Evolutionary conservation across 176 grass and related monocot species (phyloP).

Genomic region (Panicum miliaceum): DNA sequence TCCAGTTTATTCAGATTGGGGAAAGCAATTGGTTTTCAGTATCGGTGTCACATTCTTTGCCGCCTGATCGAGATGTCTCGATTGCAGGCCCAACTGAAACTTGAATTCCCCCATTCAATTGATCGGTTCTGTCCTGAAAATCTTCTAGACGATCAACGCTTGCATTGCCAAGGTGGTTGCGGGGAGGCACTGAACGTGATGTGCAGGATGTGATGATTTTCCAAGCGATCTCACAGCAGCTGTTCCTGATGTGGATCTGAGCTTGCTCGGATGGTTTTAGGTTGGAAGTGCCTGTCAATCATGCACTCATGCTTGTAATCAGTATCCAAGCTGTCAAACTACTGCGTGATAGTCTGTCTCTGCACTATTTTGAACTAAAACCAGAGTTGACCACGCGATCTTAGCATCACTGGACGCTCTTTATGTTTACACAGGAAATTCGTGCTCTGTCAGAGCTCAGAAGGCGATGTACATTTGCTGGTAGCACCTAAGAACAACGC

Average conservation of each 20-base stretch:
- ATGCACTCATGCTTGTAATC: slow-evolving; percentile 20
- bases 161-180: neutral
- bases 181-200: slow-evolving; percentile 2
- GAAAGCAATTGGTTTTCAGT: neutral
- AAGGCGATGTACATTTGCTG: neutral
- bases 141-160: neutral
- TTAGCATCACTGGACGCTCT: neutral
- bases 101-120: slow-evolving; percentile 1
- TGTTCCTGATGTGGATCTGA: slow-evolving; percentile 31
- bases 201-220: neutral
- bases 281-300: neutral
- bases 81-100: neutral
- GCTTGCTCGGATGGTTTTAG: neutral
- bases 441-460: neutral
- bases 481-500: neutral
- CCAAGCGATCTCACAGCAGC: neutral
- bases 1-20: slow-evolving; percentile 36
- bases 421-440: neutral
- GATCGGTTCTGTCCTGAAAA: neutral
- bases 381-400: slow-evolving; percentile 6
- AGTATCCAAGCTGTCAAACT: slow-evolving; percentile 15
- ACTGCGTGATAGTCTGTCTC: neutral
- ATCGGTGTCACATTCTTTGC: slow-evolving; percentile 15
- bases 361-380: neutral
- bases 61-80: slow-evolving; percentile 14